A percentile compares a stretch with the other conserved stretches of the same genome.
Evolutionary conservation across 2,329 filamentous ascomycete genomes (phyloP).

Genomic region (Fusarium falciforme): DNA sequence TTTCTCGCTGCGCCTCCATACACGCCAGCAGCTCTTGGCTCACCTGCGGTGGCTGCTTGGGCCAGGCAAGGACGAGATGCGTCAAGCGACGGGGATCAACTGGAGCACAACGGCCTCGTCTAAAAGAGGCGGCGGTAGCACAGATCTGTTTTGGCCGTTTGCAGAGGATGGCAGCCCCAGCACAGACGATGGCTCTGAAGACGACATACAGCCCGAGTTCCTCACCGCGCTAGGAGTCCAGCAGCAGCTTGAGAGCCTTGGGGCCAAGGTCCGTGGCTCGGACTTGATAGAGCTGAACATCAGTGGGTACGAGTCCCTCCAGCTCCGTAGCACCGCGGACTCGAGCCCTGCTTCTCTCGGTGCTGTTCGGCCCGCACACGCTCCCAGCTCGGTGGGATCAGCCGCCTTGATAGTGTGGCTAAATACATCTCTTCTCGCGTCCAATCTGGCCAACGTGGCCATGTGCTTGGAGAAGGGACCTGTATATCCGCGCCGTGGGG

Average conservation of each 20-base stretch:
- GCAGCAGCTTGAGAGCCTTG: conserved; percentile 1
- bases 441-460: not conserved
- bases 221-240: conserved; percentile 1
- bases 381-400: not conserved
- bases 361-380: not conserved
- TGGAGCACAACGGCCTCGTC: not conserved
- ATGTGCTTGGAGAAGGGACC: conserved; percentile 5
- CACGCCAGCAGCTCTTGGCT: not conserved
- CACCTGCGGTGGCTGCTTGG: not conserved
- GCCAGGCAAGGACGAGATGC: not conserved
- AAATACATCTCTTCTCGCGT: not conserved
- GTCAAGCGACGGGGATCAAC: conserved; percentile 3
- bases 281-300: conserved; percentile 1
- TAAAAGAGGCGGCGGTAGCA: not conserved
- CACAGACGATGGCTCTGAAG: not conserved
- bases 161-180: not conserved
- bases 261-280: not conserved
- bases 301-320: not conserved
- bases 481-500: conserved; percentile 2
- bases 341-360: not conserved
- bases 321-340: not conserved
- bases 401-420: not conserved
- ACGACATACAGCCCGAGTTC: not conserved
- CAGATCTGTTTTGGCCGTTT: not conserved
- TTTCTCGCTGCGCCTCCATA: not conserved